Conservation (phyloP, 1,139 yeast species). For the Geotrichum candidum region DNA sequence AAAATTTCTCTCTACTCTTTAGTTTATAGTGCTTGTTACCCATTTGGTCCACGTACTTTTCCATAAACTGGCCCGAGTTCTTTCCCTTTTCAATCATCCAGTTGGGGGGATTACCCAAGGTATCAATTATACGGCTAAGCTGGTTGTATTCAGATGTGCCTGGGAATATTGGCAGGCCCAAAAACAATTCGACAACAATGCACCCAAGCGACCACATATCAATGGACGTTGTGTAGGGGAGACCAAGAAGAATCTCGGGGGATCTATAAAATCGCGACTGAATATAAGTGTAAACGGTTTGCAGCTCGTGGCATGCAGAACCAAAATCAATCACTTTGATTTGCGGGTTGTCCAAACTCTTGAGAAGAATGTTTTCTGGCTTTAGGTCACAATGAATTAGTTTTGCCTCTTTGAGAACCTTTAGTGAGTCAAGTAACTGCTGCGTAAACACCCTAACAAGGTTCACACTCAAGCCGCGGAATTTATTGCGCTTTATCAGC, state of each 20-base stretch:
- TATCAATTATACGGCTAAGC: slow-evolving; percentile 71
- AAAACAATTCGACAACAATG: slow-evolving; percentile 84
- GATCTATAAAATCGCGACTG: slow-evolving; percentile 94
- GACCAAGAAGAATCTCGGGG: slow-evolving; percentile 89
- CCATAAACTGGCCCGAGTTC: slow-evolving; percentile 67
- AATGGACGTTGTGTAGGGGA: slow-evolving; percentile 80
- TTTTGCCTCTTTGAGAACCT: slow-evolving; percentile 73
- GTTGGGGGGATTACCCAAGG: slow-evolving; percentile 81
- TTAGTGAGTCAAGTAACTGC: slow-evolving; percentile 75
- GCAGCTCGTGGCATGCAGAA: slow-evolving; percentile 88
- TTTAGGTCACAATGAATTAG: slow-evolving; percentile 94
- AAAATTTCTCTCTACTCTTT: slow-evolving; percentile 56
- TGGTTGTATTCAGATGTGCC: slow-evolving; percentile 94
- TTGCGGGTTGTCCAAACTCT: slow-evolving; percentile 79
- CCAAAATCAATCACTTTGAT: slow-evolving; percentile 96
- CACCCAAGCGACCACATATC: slow-evolving; percentile 99
- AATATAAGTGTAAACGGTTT: slow-evolving; percentile 85
- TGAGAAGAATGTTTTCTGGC: slow-evolving; percentile 86
- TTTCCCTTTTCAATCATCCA: slow-evolving; percentile 98
- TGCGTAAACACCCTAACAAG: slow-evolving; percentile 70
- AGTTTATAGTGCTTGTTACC: slow-evolving; percentile 41
- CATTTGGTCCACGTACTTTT: slow-evolving; percentile 37
- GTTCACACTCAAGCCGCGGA: slow-evolving; percentile 80
- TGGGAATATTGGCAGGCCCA: slow-evolving; percentile 92
- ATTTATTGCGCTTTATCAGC: slow-evolving; percentile 85